These are phyloP conservation scores for Hippophae rhamnoides DNA, from an alignment of 306 rosid species.

Conservation along the genomic window DNA sequence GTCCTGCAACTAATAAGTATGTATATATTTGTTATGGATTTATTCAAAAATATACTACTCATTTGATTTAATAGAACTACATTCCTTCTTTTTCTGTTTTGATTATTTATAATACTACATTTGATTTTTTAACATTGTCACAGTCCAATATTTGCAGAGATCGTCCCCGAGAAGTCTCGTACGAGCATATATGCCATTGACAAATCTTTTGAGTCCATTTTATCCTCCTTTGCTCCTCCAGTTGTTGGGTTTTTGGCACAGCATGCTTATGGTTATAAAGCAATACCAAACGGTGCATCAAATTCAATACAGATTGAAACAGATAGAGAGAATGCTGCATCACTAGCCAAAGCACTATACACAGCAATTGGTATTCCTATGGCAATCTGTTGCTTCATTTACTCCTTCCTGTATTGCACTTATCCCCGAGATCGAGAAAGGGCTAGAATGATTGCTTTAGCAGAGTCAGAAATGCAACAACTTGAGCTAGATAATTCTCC, in stretches of 20 bases:
- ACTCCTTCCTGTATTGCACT: conserved; percentile 62
- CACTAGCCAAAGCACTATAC: conserved; percentile 71
- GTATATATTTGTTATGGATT: conserved; percentile 8
- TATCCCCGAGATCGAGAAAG: conserved; percentile 83
- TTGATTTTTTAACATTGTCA: conserved; percentile 8
- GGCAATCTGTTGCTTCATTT: conserved; percentile 50
- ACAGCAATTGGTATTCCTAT: conserved; percentile 61
- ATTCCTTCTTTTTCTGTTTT: background rate
- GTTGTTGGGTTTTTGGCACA: conserved; percentile 72
- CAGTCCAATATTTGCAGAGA: conserved; percentile 98
- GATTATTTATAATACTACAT: background rate
- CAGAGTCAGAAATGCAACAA: conserved; percentile 59
- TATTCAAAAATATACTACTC: background rate
- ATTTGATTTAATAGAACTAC: background rate
- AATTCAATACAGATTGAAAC: conserved; percentile 38
- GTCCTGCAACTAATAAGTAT: conserved; percentile 70
- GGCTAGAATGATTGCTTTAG: conserved; percentile 55
- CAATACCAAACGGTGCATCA: conserved; percentile 50
- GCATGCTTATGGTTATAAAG: conserved; percentile 56
- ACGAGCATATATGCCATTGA: conserved; percentile 75
- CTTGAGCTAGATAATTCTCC: conserved; percentile 22
- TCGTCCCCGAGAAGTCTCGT: conserved; percentile 76
- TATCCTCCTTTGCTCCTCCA: conserved; percentile 79
- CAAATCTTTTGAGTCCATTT: conserved; percentile 53
- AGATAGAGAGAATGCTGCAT: conserved; percentile 69